These are phyloP conservation scores for Arthrinium puccinioides DNA, from an alignment of 2,329 filamentous ascomycete species.

Conservation along the genomic window DNA sequence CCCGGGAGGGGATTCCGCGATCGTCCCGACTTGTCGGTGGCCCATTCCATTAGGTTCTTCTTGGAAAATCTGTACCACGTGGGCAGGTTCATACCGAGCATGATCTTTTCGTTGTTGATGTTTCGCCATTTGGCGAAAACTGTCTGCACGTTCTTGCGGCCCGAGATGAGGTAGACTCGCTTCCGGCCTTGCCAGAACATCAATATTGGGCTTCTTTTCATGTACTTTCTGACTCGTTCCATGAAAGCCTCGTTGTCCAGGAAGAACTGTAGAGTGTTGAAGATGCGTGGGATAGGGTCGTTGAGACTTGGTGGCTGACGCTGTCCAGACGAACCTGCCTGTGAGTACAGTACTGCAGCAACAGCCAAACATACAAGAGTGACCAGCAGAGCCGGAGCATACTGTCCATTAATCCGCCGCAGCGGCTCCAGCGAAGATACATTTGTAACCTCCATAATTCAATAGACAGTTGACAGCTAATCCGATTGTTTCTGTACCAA, in stretches of 20 bases:
- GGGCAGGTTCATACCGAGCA: slow-evolving; percentile 4
- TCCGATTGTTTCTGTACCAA: no score
- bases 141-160: slow-evolving; percentile 9
- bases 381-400: no score
- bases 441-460: no score
- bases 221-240: neutral
- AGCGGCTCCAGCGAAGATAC: no score
- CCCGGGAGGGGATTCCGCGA: slow-evolving; percentile 8
- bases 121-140: slow-evolving; percentile 3
- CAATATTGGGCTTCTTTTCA: neutral
- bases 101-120: slow-evolving; percentile 3
- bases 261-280: neutral
- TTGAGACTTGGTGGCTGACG: no score
- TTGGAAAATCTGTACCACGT: slow-evolving; percentile 9
- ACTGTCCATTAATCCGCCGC: no score
- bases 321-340: no score
- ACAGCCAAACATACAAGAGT: no score
- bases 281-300: neutral
- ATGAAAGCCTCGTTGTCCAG: neutral
- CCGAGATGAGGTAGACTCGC: slow-evolving; percentile 5
- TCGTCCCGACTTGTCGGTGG: neutral
- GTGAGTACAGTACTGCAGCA: no score
- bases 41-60: slow-evolving; percentile 2
- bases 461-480: no score
- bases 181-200: slow-evolving; percentile 4